A percentile compares a stretch with the other conserved stretches of the same genome.
Evolutionary conservation across 768 basidiomycete species (phyloP).

Genomic region (Podaxis pistillaris): DNA sequence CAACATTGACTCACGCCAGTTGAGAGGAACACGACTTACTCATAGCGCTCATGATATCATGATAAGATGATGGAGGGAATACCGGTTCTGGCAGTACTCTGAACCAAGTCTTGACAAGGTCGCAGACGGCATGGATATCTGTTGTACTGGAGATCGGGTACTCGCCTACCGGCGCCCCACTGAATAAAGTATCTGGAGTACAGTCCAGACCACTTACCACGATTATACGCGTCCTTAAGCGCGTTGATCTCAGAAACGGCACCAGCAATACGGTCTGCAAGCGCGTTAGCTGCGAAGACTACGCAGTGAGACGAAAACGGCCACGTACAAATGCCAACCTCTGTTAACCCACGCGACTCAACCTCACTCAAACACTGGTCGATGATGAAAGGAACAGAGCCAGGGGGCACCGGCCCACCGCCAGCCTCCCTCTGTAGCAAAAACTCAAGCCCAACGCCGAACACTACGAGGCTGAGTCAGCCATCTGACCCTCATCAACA

Average conservation of each 20-base stretch:
- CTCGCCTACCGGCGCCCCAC: slow-evolving; percentile 32
- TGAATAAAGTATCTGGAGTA: neutral
- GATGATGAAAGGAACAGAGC: slow-evolving; percentile 64
- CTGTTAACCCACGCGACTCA: slow-evolving; percentile 71
- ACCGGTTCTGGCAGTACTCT: slow-evolving; percentile 77
- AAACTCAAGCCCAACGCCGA: slow-evolving; percentile 73
- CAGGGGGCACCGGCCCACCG: slow-evolving; percentile 46
- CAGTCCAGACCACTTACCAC: slow-evolving; percentile 38
- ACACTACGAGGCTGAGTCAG: slow-evolving; percentile 41
- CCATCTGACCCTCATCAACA: neutral
- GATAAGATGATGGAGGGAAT: slow-evolving; percentile 69
- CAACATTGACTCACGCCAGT: slow-evolving; percentile 6
- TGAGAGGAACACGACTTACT: slow-evolving; percentile 40
- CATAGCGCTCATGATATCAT: slow-evolving; percentile 67
- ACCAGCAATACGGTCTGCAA: slow-evolving; percentile 78
- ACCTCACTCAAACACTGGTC: slow-evolving; percentile 67
- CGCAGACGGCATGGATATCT: slow-evolving; percentile 83
- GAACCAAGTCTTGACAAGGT: slow-evolving; percentile 85
- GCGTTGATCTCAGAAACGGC: slow-evolving; percentile 66
- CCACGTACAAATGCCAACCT: slow-evolving; percentile 80
- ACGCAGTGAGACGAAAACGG: neutral
- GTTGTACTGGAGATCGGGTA: slow-evolving; percentile 55
- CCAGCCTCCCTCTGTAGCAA: slow-evolving; percentile 65
- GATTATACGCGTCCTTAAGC: slow-evolving; percentile 74
- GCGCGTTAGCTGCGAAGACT: neutral